phyloP scores from a whole-genome alignment of 2,329 filamentous ascomycete genomes.

The Neocucurbitaria cava region DNA sequence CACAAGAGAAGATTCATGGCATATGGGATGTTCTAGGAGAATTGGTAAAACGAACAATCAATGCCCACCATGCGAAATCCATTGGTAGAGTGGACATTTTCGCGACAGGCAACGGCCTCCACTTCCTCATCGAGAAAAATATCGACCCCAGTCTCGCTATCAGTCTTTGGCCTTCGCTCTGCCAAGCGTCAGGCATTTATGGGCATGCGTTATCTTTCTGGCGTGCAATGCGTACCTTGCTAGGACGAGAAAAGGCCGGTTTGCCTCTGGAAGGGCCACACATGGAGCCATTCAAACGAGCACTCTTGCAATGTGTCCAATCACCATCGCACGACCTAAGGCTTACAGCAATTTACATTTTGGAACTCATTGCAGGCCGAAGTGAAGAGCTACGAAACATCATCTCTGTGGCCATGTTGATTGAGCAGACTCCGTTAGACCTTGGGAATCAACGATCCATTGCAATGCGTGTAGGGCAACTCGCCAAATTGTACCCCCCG shows the following conservation, averaged over 20 bases:
- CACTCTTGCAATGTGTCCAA: slow-evolving; percentile 75
- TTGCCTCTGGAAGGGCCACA: slow-evolving; percentile 60
- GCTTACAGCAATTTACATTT: slow-evolving; percentile 73
- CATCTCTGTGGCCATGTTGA: slow-evolving; percentile 72
- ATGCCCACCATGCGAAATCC: neutral
- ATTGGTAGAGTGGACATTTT: slow-evolving; percentile 56
- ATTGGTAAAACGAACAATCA: slow-evolving; percentile 27
- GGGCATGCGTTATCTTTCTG: slow-evolving; percentile 57
- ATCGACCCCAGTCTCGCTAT: slow-evolving; percentile 59
- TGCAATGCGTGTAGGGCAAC: slow-evolving; percentile 83
- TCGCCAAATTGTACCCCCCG: slow-evolving; percentile 69
- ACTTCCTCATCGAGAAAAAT: slow-evolving; percentile 69
- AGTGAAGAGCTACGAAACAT: slow-evolving; percentile 59
- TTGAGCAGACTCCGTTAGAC: slow-evolving; percentile 80
- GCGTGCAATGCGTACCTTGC: slow-evolving; percentile 56
- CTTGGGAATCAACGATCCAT: slow-evolving; percentile 78
- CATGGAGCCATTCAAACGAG: slow-evolving; percentile 67
- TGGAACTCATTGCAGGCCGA: slow-evolving; percentile 65
- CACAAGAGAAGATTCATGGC: slow-evolving; percentile 23
- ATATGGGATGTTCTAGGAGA: slow-evolving; percentile 31
- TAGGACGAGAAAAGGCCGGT: slow-evolving; percentile 68
- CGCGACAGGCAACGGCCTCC: slow-evolving; percentile 77
- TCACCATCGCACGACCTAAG: slow-evolving; percentile 78
- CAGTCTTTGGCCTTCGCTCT: slow-evolving; percentile 69
- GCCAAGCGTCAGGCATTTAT: slow-evolving; percentile 70